Percentiles rank a stretch among this genome's conserved stretches.
phyloP scores from a whole-genome alignment of 2,329 filamentous ascomycete genomes.

The Microsporum canis region DNA sequence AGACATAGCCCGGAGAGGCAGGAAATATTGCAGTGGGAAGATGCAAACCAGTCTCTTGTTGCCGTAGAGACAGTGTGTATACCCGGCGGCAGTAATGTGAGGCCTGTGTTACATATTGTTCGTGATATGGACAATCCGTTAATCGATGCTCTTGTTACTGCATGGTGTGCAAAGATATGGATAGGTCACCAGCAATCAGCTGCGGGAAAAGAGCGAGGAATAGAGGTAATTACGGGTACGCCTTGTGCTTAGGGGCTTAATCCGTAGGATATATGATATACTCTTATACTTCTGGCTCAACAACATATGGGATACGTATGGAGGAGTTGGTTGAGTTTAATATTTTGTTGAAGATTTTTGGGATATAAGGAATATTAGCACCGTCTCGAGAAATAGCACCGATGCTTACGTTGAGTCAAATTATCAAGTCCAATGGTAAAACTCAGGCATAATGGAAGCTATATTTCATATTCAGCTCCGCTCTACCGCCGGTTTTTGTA shows the following conservation, averaged over 20 bases:
- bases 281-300: neutral
- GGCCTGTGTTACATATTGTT: conserved; percentile 13
- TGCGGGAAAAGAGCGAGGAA: neutral
- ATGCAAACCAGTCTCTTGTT: conserved; percentile 8
- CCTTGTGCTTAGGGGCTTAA: neutral
- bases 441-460: too few relatives aligned
- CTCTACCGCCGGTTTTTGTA: too few relatives aligned
- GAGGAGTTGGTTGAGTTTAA: neutral
- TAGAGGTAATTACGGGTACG: neutral
- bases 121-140: conserved; percentile 10
- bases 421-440: too few relatives aligned
- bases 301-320: neutral
- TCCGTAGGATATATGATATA: neutral
- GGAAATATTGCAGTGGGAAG: conserved; percentile 12
- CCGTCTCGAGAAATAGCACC: too few relatives aligned
- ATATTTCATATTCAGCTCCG: too few relatives aligned
- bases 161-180: conserved; percentile 16
- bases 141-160: conserved; percentile 13
- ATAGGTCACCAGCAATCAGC: conserved; percentile 4
- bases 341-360: too few relatives aligned
- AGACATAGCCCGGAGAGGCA: conserved; percentile 6
- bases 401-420: too few relatives aligned
- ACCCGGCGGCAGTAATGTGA: neutral
- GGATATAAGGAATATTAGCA: too few relatives aligned
- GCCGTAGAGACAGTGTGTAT: conserved; percentile 12